Conservation (phyloP, 139 green algal genomes). For the Trebouxia sp. region DNA sequence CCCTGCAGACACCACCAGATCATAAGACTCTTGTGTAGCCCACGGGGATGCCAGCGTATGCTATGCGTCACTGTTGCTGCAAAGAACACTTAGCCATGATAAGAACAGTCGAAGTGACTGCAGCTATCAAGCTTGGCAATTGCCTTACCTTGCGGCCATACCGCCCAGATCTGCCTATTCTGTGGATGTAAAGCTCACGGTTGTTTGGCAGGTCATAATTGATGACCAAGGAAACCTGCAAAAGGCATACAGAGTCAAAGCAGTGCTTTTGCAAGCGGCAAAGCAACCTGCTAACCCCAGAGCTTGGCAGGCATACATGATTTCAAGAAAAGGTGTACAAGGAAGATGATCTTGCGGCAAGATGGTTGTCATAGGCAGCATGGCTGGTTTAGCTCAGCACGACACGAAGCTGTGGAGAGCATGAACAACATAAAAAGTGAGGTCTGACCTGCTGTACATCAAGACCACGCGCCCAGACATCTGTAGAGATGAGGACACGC, state of each 20-base stretch:
- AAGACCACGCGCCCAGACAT: slow-evolving; percentile 97
- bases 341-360: too few species aligned
- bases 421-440: neutral
- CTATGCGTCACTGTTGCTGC: too few species aligned
- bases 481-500: slow-evolving; percentile 97
- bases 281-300: too few species aligned
- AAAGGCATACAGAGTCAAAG: neutral
- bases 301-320: too few species aligned
- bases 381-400: too few species aligned
- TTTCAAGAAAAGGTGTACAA: too few species aligned
- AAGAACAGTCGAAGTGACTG: neutral
- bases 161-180: slow-evolving; percentile 92
- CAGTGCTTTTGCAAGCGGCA: too few species aligned
- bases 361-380: neutral
- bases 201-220: slow-evolving; percentile 99
- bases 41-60: too few species aligned
- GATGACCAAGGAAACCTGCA: slow-evolving; percentile 97
- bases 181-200: slow-evolving; percentile 99
- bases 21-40: too few species aligned
- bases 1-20: slow-evolving; percentile 47
- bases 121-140: neutral
- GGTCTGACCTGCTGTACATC: slow-evolving; percentile 91
- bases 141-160: slow-evolving; percentile 90
- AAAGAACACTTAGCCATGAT: too few species aligned
- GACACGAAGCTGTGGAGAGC: too few species aligned